A percentile compares a stretch with the other conserved stretches of the same genome.
These are phyloP conservation scores for Lodderomyces theae DNA, from an alignment of 1,139 yeast species.

Conservation along the genomic window DNA sequence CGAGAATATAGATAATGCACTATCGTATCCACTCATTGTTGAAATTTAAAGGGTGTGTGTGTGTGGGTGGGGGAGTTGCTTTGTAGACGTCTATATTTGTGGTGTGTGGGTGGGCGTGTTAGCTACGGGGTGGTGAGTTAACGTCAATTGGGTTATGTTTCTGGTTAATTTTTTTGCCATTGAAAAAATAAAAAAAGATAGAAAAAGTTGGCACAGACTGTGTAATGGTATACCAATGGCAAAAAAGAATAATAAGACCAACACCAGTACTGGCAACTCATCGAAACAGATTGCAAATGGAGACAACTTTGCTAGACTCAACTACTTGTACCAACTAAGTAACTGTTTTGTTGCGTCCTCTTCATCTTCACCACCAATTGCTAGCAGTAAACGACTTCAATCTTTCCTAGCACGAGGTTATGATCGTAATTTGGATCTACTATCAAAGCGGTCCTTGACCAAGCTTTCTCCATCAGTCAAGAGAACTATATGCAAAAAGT, in stretches of 20 bases:
- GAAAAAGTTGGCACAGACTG: too few relatives aligned
- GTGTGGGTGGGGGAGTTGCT: too few relatives aligned
- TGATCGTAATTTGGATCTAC: conserved; percentile 43
- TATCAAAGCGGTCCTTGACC: conserved; percentile 62
- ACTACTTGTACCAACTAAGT: conserved; percentile 56
- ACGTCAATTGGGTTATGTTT: too few relatives aligned
- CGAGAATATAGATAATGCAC: conserved; percentile 97
- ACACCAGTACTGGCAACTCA: too few relatives aligned
- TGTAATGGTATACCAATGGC: conserved; percentile 7
- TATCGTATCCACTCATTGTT: conserved; percentile 95
- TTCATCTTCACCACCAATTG: conserved; percentile 11
- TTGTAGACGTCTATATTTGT: too few relatives aligned
- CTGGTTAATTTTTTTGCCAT: conserved; percentile 14
- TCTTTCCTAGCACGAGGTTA: conserved; percentile 48
- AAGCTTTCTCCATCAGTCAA: conserved; percentile 61
- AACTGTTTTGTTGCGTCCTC: conserved; percentile 17
- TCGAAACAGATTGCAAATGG: conserved; percentile 40
- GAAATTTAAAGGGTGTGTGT: too few relatives aligned
- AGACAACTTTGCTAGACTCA: conserved; percentile 58
- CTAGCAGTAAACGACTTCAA: conserved; percentile 16
- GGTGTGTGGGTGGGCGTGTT: too few relatives aligned
- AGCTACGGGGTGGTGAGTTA: too few relatives aligned
- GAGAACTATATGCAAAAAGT: conserved; percentile 58
- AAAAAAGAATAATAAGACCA: too few relatives aligned
- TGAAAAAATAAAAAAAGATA: conserved; percentile 7